A percentile compares a stretch with the other conserved stretches of the same genome.
These are phyloP conservation scores for Scorias spongiosa DNA, from an alignment of 2,329 filamentous ascomycete species.

Conservation along the genomic window DNA sequence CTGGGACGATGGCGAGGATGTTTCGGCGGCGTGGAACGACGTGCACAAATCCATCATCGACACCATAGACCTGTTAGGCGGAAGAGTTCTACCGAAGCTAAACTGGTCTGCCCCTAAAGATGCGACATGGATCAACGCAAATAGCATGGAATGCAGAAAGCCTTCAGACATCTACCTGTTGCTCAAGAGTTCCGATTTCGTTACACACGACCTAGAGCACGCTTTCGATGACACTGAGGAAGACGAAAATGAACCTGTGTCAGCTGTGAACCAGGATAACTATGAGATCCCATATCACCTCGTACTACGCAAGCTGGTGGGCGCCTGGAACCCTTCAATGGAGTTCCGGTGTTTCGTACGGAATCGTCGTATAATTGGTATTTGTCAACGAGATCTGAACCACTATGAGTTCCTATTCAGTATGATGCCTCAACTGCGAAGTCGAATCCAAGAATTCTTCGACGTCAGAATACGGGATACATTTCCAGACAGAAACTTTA, in stretches of 20 bases:
- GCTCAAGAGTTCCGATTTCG: constrained; percentile 85
- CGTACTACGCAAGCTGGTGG: constrained; percentile 72
- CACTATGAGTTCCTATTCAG: constrained; percentile 69
- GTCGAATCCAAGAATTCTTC: constrained; percentile 65
- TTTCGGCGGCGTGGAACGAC: constrained; percentile 45
- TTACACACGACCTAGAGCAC: constrained; percentile 86
- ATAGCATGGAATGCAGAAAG: constrained; percentile 78
- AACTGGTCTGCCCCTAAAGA: constrained; percentile 98
- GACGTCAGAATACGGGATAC: constrained; percentile 54
- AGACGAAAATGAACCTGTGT: constrained; percentile 4
- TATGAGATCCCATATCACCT: constrained; percentile 55
- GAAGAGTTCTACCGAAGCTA: constrained; percentile 77
- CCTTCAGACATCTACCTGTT: constrained; percentile 89
- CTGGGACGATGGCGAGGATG: constrained; percentile 48
- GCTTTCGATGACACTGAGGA: constrained; percentile 56
- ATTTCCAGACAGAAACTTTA: constrained; percentile 72
- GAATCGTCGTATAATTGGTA: constrained; percentile 59
- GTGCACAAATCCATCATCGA: constrained; percentile 63
- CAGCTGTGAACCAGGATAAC: constrained; percentile 12
- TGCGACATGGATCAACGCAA: constrained; percentile 78
- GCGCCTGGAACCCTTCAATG: constrained; percentile 67
- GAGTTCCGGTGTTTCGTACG: constrained; percentile 96
- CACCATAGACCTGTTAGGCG: constrained; percentile 67
- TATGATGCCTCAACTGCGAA: constrained; percentile 50
- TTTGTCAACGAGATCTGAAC: constrained; percentile 81